Percentiles rank a stretch among this genome's conserved stretches.
These are phyloP conservation scores for Gorgonomyces haynaldii DNA, from an alignment of 192 early-diverging fungal species.

Conservation along the genomic window DNA sequence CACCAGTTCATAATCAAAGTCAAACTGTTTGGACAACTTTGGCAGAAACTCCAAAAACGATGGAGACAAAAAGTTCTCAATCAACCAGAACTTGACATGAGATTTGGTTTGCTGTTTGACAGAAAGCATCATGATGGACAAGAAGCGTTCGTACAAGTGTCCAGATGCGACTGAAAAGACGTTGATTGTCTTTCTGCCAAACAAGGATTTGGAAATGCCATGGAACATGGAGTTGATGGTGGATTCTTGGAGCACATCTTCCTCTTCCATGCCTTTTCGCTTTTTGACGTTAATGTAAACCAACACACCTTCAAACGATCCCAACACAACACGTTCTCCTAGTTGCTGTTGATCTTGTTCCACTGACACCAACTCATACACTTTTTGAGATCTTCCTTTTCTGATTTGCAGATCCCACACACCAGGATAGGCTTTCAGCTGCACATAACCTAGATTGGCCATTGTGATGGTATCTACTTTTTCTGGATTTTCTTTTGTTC, in stretches of 20 bases:
- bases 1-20: conserved; percentile 90
- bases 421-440: conserved; percentile 87
- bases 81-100: conserved; percentile 96
- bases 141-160: conserved; percentile 93
- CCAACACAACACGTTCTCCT: conserved; percentile 47
- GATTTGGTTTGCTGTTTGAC: conserved; percentile 80
- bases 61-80: conserved; percentile 94
- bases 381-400: conserved; percentile 65
- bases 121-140: conserved; percentile 92
- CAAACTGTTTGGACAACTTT: conserved; percentile 69
- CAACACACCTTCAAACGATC: conserved; percentile 69
- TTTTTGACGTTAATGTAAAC: conserved; percentile 72
- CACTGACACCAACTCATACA: conserved; percentile 63
- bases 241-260: conserved; percentile 49
- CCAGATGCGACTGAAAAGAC: conserved; percentile 98
- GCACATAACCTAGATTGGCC: conserved; percentile 97
- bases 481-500: conserved; percentile 43
- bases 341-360: conserved; percentile 11
- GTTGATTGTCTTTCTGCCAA: conserved; percentile 60
- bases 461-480: conserved; percentile 91
- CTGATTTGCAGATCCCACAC: conserved; percentile 73
- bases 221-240: conserved; percentile 16
- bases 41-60: conserved; percentile 93
- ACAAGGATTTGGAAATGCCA: neutral
- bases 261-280: conserved; percentile 67